Percentiles rank a stretch among this genome's conserved stretches.
These are phyloP conservation scores for Auriscalpium orientale DNA, from an alignment of 768 basidiomycete species.

Conservation along the genomic window DNA sequence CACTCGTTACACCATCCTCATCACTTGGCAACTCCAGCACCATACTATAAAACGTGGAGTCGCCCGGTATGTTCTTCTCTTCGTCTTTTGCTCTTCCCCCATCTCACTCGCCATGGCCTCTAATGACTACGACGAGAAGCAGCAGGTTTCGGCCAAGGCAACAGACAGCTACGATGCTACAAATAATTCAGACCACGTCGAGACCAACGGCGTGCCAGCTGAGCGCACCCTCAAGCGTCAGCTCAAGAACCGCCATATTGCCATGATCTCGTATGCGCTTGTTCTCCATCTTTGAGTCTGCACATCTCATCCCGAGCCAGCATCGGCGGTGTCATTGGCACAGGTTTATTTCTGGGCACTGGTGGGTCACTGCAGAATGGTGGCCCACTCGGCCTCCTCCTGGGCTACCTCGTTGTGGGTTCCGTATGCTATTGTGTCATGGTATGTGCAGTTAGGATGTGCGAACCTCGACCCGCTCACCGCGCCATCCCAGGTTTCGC, in stretches of 20 bases:
- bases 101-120: conserved; percentile 15
- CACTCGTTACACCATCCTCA: too few species aligned
- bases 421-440: conserved; percentile 66
- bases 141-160: background rate
- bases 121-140: conserved; percentile 8
- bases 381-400: conserved; percentile 69
- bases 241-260: conserved; percentile 58
- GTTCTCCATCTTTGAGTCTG: background rate
- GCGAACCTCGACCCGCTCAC: background rate
- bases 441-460: conserved; percentile 30
- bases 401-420: conserved; percentile 63
- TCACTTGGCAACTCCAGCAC: too few species aligned
- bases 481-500: conserved; percentile 39
- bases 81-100: too few species aligned
- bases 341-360: conserved; percentile 34
- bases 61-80: too few species aligned
- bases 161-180: background rate
- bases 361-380: conserved; percentile 41
- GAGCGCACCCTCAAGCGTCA: conserved; percentile 19
- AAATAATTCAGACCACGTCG: background rate
- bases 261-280: conserved; percentile 63
- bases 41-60: background rate
- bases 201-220: background rate
- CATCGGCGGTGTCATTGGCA: conserved; percentile 39
- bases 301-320: conserved; percentile 2